phyloP scores from a whole-genome alignment of 495 filamentous ascomycete species.

The Pseudotulostoma volvatum region DNA sequence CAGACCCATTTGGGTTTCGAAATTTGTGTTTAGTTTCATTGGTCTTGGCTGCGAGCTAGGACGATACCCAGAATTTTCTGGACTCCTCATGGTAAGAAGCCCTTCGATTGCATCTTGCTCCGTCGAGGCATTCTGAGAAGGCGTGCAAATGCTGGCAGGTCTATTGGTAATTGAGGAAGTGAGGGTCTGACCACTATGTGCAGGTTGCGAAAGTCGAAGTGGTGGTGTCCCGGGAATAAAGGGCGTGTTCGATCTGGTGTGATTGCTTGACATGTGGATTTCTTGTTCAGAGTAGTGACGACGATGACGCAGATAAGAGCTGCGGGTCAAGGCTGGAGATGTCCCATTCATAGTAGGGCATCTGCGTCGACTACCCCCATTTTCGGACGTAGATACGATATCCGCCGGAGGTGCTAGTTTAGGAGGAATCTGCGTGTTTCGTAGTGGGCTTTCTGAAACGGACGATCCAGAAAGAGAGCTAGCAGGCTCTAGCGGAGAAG shows the following conservation, averaged over 20 bases:
- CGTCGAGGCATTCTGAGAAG: conserved; percentile 49
- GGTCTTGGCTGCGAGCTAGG: conserved; percentile 17
- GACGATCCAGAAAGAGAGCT: conserved; percentile 6
- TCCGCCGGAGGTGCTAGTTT: conserved; percentile 45
- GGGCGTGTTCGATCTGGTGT: conserved; percentile 10
- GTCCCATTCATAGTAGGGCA: conserved; percentile 27
- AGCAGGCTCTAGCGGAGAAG: conserved; percentile 1
- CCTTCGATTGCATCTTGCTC: conserved; percentile 84
- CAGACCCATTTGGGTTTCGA: conserved; percentile 14
- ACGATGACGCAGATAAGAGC: conserved; percentile 17
- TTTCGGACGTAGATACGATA: conserved; percentile 22
- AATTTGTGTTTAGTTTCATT: conserved; percentile 14
- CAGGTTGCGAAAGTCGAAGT: conserved; percentile 18
- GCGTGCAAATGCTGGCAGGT: conserved; percentile 29
- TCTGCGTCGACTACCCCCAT: conserved; percentile 14
- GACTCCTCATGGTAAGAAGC: conserved; percentile 74
- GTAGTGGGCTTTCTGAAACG: too few relatives aligned
- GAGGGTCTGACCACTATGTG: conserved; percentile 2
- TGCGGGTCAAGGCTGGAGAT: conserved; percentile 9
- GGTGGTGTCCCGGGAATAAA: conserved; percentile 19
- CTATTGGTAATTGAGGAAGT: conserved; percentile 12
- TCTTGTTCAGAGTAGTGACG: conserved; percentile 26
- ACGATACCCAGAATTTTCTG: conserved; percentile 48
- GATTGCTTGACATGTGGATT: conserved; percentile 7
- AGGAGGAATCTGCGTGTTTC: too few relatives aligned